Conservation (phyloP, 2,329 filamentous ascomycete species). For the Diaporthe sp. region DNA sequence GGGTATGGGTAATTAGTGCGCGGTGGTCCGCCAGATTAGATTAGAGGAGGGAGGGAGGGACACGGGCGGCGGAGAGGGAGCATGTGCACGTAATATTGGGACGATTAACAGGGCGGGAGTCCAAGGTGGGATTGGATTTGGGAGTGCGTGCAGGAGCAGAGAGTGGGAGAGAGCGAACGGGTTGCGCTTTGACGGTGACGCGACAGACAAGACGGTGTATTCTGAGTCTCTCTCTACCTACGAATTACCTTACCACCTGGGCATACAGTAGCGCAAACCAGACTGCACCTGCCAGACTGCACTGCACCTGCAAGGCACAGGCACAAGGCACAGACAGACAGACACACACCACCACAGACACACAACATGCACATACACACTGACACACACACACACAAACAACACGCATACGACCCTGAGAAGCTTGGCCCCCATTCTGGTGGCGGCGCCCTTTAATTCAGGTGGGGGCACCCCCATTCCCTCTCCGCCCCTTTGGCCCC, state of each 20-base stretch:
- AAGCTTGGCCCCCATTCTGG: slow-evolving; percentile 18
- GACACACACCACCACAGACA: neutral
- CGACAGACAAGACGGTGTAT: slow-evolving; percentile 5
- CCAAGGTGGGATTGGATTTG: neutral
- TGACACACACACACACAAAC: neutral
- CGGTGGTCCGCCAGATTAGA: slow-evolving; percentile 24
- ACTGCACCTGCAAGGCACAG: slow-evolving; percentile 4
- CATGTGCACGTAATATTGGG: slow-evolving; percentile 31
- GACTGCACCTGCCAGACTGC: neutral
- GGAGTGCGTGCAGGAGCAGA: neutral
- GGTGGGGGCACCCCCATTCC: slow-evolving; percentile 2
- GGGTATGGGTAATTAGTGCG: slow-evolving; percentile 30
- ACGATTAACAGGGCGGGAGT: slow-evolving; percentile 3
- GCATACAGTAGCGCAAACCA: slow-evolving; percentile 3
- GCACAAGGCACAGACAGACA: neutral
- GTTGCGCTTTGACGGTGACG: slow-evolving; percentile 27
- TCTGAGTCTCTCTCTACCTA: neutral
- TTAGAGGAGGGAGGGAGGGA: slow-evolving; percentile 33
- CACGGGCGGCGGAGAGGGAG: neutral
- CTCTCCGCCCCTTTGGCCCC: slow-evolving; percentile 15
- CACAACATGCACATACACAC: neutral
- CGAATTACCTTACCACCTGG: too few relatives aligned
- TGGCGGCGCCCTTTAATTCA: slow-evolving; percentile 5
- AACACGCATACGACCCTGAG: neutral
- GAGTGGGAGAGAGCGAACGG: neutral